These are phyloP conservation scores for Rhodofomes roseus DNA, from an alignment of 1,284 basidiomycete species.

Conservation along the genomic window DNA sequence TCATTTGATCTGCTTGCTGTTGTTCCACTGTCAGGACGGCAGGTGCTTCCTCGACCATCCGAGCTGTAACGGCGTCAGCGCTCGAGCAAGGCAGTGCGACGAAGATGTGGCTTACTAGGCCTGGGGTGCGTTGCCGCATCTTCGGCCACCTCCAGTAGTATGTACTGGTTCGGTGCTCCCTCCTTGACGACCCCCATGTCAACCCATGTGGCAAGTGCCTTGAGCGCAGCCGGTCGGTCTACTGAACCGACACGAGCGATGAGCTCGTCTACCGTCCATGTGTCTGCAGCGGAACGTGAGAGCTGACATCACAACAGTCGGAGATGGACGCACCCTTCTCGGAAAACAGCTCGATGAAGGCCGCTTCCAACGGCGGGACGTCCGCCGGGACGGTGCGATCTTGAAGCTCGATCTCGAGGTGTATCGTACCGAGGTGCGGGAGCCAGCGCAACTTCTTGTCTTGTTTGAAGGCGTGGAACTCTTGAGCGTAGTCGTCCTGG, in stretches of 20 bases:
- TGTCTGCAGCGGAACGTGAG: slow-evolving; percentile 38
- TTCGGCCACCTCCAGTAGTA: slow-evolving; percentile 57
- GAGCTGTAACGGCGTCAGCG: slow-evolving; percentile 10
- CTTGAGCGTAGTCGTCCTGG: slow-evolving; percentile 71
- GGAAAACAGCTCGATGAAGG: slow-evolving; percentile 84
- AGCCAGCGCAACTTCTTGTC: slow-evolving; percentile 88
- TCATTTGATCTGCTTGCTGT: slow-evolving; percentile 81
- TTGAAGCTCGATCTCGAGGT: slow-evolving; percentile 73
- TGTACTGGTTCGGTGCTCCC: slow-evolving; percentile 53
- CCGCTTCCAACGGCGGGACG: slow-evolving; percentile 84
- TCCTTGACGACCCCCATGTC: slow-evolving; percentile 78
- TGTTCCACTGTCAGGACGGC: slow-evolving; percentile 60
- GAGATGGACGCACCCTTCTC: slow-evolving; percentile 46
- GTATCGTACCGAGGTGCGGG: slow-evolving; percentile 80
- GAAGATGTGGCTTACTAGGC: slow-evolving; percentile 2
- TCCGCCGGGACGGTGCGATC: slow-evolving; percentile 77
- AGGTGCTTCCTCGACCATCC: slow-evolving; percentile 43
- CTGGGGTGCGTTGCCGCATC: slow-evolving; percentile 26
- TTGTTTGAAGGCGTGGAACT: slow-evolving; percentile 80
- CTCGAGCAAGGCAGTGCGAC: neutral
- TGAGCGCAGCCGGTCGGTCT: slow-evolving; percentile 60
- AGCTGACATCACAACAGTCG: neutral
- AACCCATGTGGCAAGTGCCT: slow-evolving; percentile 81
- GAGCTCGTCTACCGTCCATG: slow-evolving; percentile 69
- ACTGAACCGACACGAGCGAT: slow-evolving; percentile 58